These are phyloP conservation scores for Leccinum subgranulosum DNA, from an alignment of 768 basidiomycete species.

Conservation along the genomic window DNA sequence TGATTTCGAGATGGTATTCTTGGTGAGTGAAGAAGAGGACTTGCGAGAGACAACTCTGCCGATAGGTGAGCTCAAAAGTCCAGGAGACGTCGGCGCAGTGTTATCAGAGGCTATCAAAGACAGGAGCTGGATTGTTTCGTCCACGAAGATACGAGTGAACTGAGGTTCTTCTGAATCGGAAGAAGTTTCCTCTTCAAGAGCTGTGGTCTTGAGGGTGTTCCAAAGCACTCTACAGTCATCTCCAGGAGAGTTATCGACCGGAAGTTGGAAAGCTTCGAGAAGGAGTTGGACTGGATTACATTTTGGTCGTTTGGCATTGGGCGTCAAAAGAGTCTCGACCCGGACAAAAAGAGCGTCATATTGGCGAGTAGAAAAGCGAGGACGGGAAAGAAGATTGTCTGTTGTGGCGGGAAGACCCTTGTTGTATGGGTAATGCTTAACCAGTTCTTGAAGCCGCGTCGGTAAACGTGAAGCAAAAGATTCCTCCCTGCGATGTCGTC, in stretches of 20 bases:
- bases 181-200: conserved; percentile 29
- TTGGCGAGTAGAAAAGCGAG: conserved; percentile 64
- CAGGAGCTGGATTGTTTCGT: conserved; percentile 59
- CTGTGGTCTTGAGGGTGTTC: conserved; percentile 49
- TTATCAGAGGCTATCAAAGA: conserved; percentile 48
- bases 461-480: conserved; percentile 56
- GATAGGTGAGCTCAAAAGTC: conserved; percentile 35
- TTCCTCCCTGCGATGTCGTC: conserved; percentile 48
- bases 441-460: conserved; percentile 65
- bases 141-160: conserved; percentile 57
- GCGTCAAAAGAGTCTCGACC: conserved; percentile 52
- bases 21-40: conserved; percentile 32
- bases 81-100: conserved; percentile 28
- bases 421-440: conserved; percentile 64
- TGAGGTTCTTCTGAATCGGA: conserved; percentile 32
- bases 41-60: conserved; percentile 27
- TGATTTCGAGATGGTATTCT: conserved; percentile 2
- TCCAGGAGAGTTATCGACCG: conserved; percentile 30
- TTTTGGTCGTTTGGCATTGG: conserved; percentile 32
- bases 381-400: conserved; percentile 51
- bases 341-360: conserved; percentile 67
- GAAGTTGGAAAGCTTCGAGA: conserved; percentile 55
- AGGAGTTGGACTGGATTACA: conserved; percentile 60
- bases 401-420: conserved; percentile 30
- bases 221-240: conserved; percentile 45